Evolutionary conservation across 2,329 filamentous ascomycete genomes (phyloP), one percentile per base, ranked within the genome.

Genomic region (Mycosphaerella arachidis): DNA sequence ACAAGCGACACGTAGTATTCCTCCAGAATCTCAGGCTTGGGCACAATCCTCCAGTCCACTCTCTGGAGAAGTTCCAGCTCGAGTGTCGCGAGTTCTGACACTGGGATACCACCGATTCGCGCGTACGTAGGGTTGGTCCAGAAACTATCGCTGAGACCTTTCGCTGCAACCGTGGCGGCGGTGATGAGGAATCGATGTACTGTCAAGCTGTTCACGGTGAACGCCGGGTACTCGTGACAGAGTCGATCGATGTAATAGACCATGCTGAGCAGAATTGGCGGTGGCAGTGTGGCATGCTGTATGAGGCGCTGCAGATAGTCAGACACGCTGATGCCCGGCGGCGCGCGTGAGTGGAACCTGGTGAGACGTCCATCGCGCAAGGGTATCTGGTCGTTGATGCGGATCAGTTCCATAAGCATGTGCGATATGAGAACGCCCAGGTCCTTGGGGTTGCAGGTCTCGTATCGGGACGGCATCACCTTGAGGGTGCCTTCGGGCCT

Each of bases 61-160:
- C 91, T 83, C 71, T 92, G 91, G 33, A 99, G 78, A 67, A 99
- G 96, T 70, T 99, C 94, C 31, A 99, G 82, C 74, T 99, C 94
- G 9, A 99, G 79, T 58, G 97, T 80, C 60, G 94, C 95, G 64
- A 99, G 78, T 75, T 99, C 94, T 53, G 89, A 86, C 40, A 97
- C 82, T 66, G 91, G 92, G 53, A 99, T 92, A 63, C 94, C 94
- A 5, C 94, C 94, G 0, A 99, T 92, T 57, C 91, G 84, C 40
- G 94, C 92, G 73, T 99, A 99, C 0, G 93, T 96, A 30, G 91
- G 91, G 76, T 99, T 99, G 63, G 96, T 97, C 92, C 94, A 97
- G 74, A 99, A 99, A 31, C 90, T 92, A 74, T 99, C 94, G 33
- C 92, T 97, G 12, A 99, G 82, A 0, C 94, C 94, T 75, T 99